Percentiles rank a stretch among this genome's conserved stretches.
Evolutionary conservation across 768 basidiomycete genomes (phyloP).

Genomic region (Termitomyces sp.): DNA sequence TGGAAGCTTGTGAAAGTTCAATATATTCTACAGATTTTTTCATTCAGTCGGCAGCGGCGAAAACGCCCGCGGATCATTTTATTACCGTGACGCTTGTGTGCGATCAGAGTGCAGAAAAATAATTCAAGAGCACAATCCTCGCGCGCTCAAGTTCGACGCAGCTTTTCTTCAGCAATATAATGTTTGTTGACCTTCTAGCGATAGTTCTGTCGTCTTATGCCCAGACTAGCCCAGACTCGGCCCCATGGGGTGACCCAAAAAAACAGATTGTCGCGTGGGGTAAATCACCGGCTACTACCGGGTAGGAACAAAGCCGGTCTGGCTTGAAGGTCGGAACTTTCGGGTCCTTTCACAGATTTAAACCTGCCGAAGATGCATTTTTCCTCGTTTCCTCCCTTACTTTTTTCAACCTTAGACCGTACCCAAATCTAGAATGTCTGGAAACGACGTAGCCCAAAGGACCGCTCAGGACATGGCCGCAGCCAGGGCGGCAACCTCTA

Average conservation of each 20-base stretch:
- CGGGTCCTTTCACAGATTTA: neutral
- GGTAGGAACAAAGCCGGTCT: neutral
- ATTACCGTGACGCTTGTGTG: neutral
- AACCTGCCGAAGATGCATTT: neutral
- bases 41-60: neutral
- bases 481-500: slow-evolving; percentile 38
- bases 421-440: slow-evolving; percentile 3
- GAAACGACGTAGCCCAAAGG: slow-evolving; percentile 34
- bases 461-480: slow-evolving; percentile 46
- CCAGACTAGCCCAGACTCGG: neutral
- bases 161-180: neutral
- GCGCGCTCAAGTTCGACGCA: too few species aligned
- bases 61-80: neutral
- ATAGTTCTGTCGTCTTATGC: neutral
- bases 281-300: neutral
- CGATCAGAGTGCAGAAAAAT: neutral
- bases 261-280: neutral
- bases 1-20: neutral
- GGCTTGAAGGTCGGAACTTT: neutral
- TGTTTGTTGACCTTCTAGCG: too few species aligned
- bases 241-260: neutral
- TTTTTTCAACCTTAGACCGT: neutral
- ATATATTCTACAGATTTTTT: too few species aligned
- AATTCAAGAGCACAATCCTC: neutral
- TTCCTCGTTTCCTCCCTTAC: neutral